phyloP scores from a whole-genome alignment of 2,329 filamentous ascomycete species.

The Trichoderma sp. region DNA sequence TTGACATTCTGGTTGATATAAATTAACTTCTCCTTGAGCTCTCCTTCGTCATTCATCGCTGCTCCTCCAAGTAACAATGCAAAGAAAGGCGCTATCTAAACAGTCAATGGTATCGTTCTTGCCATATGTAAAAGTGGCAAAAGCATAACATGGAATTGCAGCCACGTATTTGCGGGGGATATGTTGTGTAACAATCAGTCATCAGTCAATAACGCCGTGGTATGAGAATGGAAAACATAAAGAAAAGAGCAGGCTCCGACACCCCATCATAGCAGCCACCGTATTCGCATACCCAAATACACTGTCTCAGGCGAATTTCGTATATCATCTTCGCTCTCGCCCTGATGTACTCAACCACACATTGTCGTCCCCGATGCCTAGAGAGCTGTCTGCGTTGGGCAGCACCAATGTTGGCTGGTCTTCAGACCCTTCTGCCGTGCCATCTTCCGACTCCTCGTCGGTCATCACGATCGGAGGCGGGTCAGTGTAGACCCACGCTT shows the following conservation, averaged over 20 bases:
- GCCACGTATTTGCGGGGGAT: neutral
- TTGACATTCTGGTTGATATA: neutral
- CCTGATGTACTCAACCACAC: slow-evolving; percentile 37
- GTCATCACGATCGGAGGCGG: slow-evolving; percentile 41
- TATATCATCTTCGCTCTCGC: slow-evolving; percentile 3
- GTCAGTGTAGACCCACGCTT: slow-evolving; percentile 68
- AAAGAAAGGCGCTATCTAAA: slow-evolving; percentile 18
- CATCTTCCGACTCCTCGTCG: slow-evolving; percentile 32
- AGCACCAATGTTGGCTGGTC: slow-evolving; percentile 31
- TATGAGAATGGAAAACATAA: neutral
- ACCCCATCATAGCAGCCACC: neutral
- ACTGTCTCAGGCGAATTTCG: neutral
- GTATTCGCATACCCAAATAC: neutral
- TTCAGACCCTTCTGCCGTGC: slow-evolving; percentile 17
- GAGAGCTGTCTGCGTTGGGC: slow-evolving; percentile 38
- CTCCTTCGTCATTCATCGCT: neutral
- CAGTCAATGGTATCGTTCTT: slow-evolving; percentile 20
- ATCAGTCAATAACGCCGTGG: slow-evolving; percentile 12
- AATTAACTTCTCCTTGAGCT: neutral
- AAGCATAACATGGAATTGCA: neutral
- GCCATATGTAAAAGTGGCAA: slow-evolving; percentile 6
- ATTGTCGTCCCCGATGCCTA: slow-evolving; percentile 44
- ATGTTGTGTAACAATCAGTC: neutral
- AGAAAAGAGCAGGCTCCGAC: neutral
- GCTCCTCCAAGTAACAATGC: slow-evolving; percentile 6